Evolutionary conservation across 1,139 yeast species (phyloP).

Genomic region (Candida pseudoviswanathii): DNA sequence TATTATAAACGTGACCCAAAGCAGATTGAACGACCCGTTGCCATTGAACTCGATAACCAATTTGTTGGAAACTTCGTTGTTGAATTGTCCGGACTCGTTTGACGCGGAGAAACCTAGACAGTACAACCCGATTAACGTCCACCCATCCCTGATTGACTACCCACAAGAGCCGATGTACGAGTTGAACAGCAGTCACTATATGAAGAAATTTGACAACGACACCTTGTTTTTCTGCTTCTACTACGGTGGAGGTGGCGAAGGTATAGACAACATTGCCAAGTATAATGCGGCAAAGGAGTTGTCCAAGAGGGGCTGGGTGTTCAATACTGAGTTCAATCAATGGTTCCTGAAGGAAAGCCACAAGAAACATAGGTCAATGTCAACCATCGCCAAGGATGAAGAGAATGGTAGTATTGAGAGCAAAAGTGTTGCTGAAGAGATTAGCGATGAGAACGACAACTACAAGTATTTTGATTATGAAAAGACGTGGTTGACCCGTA

Average conservation of each 20-base stretch:
- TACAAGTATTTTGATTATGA: constrained; percentile 90
- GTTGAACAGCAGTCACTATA: constrained; percentile 51
- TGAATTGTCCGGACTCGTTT: constrained; percentile 91
- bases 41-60: constrained; percentile 58
- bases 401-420: constrained; percentile 18
- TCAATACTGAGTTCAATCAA: constrained; percentile 71
- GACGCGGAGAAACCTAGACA: constrained; percentile 86
- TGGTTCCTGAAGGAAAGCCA: constrained; percentile 74
- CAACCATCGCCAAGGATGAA: constrained; percentile 38
- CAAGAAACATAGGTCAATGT: constrained; percentile 44
- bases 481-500: constrained; percentile 84
- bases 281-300: constrained; percentile 85
- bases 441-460: constrained; percentile 29
- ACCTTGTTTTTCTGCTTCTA: constrained; percentile 92
- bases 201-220: constrained; percentile 79
- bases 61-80: constrained; percentile 71
- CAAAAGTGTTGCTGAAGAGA: constrained; percentile 30
- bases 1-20: constrained; percentile 33
- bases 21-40: constrained; percentile 50
- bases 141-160: constrained; percentile 87
- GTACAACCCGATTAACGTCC: constrained; percentile 81
- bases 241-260: constrained; percentile 47
- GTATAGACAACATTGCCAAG: constrained; percentile 49
- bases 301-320: constrained; percentile 83
- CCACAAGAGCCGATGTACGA: constrained; percentile 86